phyloP scores from a whole-genome alignment of 768 basidiomycete genomes.

The Mrakia blollopis region DNA sequence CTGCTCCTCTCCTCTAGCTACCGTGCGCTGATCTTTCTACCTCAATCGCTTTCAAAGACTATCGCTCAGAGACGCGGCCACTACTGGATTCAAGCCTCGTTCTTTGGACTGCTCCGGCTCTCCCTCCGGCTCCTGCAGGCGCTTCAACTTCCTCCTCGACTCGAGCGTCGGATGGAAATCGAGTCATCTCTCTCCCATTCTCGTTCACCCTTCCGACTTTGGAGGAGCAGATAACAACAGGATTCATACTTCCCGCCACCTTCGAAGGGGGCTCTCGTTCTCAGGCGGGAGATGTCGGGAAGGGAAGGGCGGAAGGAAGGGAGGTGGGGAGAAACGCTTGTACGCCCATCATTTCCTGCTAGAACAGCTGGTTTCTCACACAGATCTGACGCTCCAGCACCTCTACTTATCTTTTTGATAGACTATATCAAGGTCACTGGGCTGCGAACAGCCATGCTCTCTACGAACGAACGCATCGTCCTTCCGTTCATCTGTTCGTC shows the following conservation, averaged over 20 bases:
- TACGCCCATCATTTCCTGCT: neutral
- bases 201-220: conserved; percentile 1
- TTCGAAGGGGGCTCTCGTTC: neutral
- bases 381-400: neutral
- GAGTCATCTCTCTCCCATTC: neutral
- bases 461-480: neutral
- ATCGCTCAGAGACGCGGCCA: neutral
- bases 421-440: neutral
- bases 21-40: no score
- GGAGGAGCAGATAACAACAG: neutral
- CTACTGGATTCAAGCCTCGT: neutral
- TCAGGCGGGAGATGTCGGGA: neutral
- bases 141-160: neutral
- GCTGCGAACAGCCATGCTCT: neutral
- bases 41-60: no score
- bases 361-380: no score
- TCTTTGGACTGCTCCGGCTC: neutral
- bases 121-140: neutral
- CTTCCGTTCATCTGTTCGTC: conserved; percentile 9
- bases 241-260: neutral
- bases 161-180: neutral
- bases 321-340: neutral
- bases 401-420: neutral
- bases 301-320: neutral
- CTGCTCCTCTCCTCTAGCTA: neutral